Evolutionary conservation across 805 yeast species (phyloP).

Genomic region (Cyberlindnera bimundalis): DNA sequence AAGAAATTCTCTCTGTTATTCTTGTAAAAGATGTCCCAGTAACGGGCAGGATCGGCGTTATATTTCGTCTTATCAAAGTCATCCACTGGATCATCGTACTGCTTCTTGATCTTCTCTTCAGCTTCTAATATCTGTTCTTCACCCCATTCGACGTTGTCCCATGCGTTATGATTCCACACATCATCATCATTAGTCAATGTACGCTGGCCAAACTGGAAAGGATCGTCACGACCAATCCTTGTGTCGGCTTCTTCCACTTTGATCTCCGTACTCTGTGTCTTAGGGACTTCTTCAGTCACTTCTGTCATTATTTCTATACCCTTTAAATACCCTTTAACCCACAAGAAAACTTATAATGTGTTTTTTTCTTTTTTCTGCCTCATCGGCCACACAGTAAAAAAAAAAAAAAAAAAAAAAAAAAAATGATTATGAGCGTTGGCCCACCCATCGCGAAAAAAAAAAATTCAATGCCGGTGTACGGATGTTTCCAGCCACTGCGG

Average conservation of each 20-base stretch:
- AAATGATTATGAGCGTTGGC: too few relatives aligned
- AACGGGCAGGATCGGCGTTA: conserved; percentile 84
- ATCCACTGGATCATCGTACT: conserved; percentile 77
- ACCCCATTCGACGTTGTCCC: conserved; percentile 98
- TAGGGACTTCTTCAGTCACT: background rate
- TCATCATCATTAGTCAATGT: conserved; percentile 66
- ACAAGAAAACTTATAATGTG: background rate
- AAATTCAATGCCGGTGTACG: background rate
- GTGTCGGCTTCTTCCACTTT: conserved; percentile 31
- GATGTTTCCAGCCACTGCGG: background rate
- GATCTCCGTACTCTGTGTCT: too few relatives aligned
- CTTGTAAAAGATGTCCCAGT: conserved; percentile 92
- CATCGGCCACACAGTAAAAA: background rate
- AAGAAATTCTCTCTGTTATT: conserved; percentile 91
- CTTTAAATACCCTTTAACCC: background rate
- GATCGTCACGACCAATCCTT: conserved; percentile 78
- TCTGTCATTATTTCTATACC: background rate
- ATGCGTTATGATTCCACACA: conserved; percentile 89
- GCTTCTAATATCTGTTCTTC: conserved; percentile 81
- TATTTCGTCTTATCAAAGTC: conserved; percentile 79
- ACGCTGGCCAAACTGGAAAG: conserved; percentile 91
- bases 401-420: background rate
- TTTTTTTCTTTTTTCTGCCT: conserved; percentile 1
- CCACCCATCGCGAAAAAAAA: too few relatives aligned
- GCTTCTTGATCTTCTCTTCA: conserved; percentile 66